A percentile compares a stretch with the other conserved stretches of the same genome.
These are phyloP conservation scores for Patellaria atrata DNA, from an alignment of 495 filamentous ascomycete genomes.

Conservation along the genomic window DNA sequence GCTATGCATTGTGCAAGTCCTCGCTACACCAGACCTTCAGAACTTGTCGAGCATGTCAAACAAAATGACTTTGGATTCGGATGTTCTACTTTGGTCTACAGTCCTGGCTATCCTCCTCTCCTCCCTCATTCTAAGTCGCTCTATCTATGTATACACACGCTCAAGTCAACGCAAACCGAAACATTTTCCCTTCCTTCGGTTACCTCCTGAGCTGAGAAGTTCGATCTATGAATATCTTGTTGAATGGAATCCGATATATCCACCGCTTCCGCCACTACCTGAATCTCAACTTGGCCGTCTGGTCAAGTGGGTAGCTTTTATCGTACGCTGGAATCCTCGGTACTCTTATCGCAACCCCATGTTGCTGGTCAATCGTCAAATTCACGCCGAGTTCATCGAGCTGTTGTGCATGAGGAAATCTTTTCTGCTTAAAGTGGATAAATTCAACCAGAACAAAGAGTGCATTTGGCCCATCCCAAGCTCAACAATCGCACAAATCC, in stretches of 20 bases:
- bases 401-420: conserved; percentile 10
- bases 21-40: too few relatives aligned
- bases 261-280: conserved; percentile 1
- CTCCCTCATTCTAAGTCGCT: too few relatives aligned
- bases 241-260: conserved; percentile 16
- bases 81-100: too few relatives aligned
- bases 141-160: too few relatives aligned
- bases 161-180: too few relatives aligned
- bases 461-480: conserved; percentile 9
- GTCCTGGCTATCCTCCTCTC: too few relatives aligned
- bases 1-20: too few relatives aligned
- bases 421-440: conserved; percentile 12
- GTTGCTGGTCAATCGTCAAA: conserved; percentile 13
- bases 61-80: too few relatives aligned
- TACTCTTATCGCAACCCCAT: conserved; percentile 8
- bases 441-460: conserved; percentile 5
- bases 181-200: conserved; percentile 15
- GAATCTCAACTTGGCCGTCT: not conserved
- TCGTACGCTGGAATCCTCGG: not conserved
- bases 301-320: conserved; percentile 5
- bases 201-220: conserved; percentile 14
- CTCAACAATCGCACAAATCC: conserved; percentile 6
- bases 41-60: too few relatives aligned
- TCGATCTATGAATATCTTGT: conserved; percentile 15
- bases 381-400: conserved; percentile 17